Evolutionary conservation across 1,139 yeast genomes (phyloP), one percentile per base, ranked within the genome.

Genomic region (Blastobotrys serpentis): DNA sequence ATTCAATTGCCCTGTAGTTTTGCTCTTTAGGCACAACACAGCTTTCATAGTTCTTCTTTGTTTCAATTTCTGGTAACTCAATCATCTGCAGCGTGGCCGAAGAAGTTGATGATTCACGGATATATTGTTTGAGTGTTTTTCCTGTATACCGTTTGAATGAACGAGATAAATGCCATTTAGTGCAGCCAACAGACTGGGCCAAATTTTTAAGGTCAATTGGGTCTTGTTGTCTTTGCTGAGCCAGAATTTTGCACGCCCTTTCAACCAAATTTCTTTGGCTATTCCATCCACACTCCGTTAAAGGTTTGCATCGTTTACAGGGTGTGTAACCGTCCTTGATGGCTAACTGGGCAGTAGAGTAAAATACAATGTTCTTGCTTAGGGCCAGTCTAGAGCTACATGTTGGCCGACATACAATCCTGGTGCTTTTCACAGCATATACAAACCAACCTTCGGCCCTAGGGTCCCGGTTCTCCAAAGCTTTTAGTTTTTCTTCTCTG

Each of bases 371-470:
- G 16, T 36, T 36, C 13, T 36, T 36, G 13, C 8, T 7, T 17
- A 36, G 19, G 14, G 40, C 40, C 22, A 36, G 25, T 11, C 25
- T 10, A 10, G 40, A 36, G 25, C 25, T 36, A n/a, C 40, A 36
- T 7, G 40, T 36, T 3, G 40, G 40, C 19, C 40, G 40, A 19
- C 40, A 36, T 4, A 36, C 40, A 18, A 36, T 18, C 23, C 40
- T 7, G 4, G 40, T 36, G 14, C 25, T 36, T 14, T 36, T 36
- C 13, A 36, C 40, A 3, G 40, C 40, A 18, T 36, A 36, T n/a
- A 36, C 40, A 19, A 36, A 36, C 40, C 40, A 36, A 14, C 40
- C 40, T 14, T 36, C 40, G n/a, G 40, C 40, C 13, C 40, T 17
- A 6, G 25, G 14, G 40, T 36, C 40, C 8, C 40, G 40, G 25